Conservation (phyloP, 106 monocot genomes). For the Vanilla planifolia region DNA sequence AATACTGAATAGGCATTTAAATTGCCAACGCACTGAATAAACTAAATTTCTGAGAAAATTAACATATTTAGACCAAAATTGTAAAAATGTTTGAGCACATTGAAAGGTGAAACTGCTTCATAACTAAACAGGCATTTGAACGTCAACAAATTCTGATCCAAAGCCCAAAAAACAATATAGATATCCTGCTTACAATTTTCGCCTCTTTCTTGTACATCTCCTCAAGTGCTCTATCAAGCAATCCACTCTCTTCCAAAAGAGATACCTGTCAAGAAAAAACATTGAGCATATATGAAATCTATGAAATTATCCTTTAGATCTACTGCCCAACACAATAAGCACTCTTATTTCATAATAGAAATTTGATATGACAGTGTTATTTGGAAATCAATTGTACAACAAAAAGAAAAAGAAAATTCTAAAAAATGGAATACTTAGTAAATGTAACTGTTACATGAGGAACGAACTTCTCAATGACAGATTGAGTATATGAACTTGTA, state of each 20-base stretch:
- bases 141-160: neutral
- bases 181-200: conserved; percentile 59
- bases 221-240: conserved; percentile 78
- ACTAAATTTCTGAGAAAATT: neutral
- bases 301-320: neutral
- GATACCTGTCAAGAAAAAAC: conserved; percentile 66
- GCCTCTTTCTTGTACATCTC: conserved; percentile 77
- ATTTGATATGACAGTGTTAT: too few species aligned
- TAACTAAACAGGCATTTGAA: neutral
- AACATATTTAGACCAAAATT: neutral
- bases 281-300: neutral
- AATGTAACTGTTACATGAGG: too few species aligned
- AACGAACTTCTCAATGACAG: too few species aligned
- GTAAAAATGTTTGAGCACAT: neutral
- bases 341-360: too few species aligned
- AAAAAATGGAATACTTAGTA: too few species aligned
- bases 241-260: conserved; percentile 80
- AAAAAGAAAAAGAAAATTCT: too few species aligned
- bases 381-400: too few species aligned
- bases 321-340: neutral
- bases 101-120: neutral
- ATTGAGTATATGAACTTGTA: too few species aligned
- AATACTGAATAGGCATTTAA: neutral
- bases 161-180: neutral
- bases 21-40: too few species aligned